phyloP scores from a whole-genome alignment of 2,329 filamentous ascomycete species.

The Claviceps lovelessii region DNA sequence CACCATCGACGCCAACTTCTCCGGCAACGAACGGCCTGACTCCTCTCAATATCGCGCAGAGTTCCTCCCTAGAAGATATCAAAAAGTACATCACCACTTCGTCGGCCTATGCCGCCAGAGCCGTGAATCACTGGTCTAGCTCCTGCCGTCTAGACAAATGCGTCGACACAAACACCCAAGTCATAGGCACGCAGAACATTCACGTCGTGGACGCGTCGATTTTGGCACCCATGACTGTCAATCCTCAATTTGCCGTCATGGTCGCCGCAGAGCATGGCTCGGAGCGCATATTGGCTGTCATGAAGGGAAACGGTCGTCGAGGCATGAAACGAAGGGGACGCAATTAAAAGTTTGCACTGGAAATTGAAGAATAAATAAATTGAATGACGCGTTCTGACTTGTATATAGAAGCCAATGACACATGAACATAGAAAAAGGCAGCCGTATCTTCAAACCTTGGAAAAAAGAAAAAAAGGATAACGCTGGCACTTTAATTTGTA shows the following conservation, averaged over 20 bases:
- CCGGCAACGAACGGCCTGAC: conserved; percentile 24
- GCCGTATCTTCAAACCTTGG: no score
- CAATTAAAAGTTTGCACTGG: background rate
- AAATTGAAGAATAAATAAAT: no score
- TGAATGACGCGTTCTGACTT: no score
- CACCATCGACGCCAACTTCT: conserved; percentile 8
- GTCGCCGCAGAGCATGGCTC: conserved; percentile 36
- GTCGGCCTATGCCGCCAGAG: conserved; percentile 32
- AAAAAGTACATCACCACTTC: conserved; percentile 33
- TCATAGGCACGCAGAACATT: conserved; percentile 34
- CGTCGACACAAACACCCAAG: conserved; percentile 31
- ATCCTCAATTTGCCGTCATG: conserved; percentile 41
- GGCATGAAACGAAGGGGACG: background rate
- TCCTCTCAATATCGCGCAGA: conserved; percentile 32
- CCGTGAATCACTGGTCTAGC: conserved; percentile 39
- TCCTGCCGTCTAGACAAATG: conserved; percentile 36
- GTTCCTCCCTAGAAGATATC: conserved; percentile 33
- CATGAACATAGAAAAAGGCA: no score
- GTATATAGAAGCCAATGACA: no score
- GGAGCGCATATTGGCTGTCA: conserved; percentile 25
- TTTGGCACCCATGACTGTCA: conserved; percentile 34
- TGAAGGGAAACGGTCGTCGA: background rate
- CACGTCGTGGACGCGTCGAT: conserved; percentile 38
- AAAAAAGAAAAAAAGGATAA: no score
- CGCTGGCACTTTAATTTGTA: no score